Conservation (phyloP, 352 stramenopile species). For the Globisporangium alternatum region DNA sequence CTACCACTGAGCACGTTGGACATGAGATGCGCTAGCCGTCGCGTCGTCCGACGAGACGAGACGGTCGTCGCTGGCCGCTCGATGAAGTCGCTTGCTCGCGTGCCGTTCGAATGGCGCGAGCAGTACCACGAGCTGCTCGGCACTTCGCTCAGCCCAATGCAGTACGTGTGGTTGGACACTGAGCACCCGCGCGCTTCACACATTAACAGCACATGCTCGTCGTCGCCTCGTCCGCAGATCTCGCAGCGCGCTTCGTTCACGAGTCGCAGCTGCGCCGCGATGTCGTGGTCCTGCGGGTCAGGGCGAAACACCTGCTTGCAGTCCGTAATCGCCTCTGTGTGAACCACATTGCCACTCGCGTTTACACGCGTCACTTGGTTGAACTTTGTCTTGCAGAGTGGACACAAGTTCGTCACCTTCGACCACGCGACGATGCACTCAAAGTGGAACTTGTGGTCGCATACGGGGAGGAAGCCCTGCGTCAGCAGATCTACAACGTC, state of each 20-base stretch:
- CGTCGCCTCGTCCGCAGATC: slow-evolving; percentile 66
- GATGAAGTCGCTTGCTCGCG: slow-evolving; percentile 57
- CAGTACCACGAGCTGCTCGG: slow-evolving; percentile 75
- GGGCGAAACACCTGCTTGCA: slow-evolving; percentile 62
- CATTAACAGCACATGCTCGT: slow-evolving; percentile 79
- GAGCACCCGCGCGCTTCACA: slow-evolving; percentile 67
- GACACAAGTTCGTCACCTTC: slow-evolving; percentile 82
- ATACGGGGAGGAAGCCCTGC: slow-evolving; percentile 57
- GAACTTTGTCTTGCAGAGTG: slow-evolving; percentile 79
- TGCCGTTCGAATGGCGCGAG: slow-evolving; percentile 31
- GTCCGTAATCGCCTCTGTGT: slow-evolving; percentile 40
- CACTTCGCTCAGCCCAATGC: slow-evolving; percentile 53
- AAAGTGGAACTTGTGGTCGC: slow-evolving; percentile 84
- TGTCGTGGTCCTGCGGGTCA: slow-evolving; percentile 59
- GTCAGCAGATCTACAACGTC: slow-evolving; percentile 50
- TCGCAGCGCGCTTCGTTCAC: slow-evolving; percentile 73
- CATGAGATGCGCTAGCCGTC: slow-evolving; percentile 72
- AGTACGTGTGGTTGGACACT: slow-evolving; percentile 75
- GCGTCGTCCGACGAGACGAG: slow-evolving; percentile 53
- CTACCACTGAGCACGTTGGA: slow-evolving; percentile 51
- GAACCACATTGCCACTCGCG: slow-evolving; percentile 29
- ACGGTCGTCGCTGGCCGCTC: slow-evolving; percentile 51
- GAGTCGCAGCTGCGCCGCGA: slow-evolving; percentile 61
- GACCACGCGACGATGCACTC: slow-evolving; percentile 81
- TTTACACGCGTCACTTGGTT: slow-evolving; percentile 45